Base-by-base conservation (phyloP, 1,139 yeast species). In the Arxiozyma telluris region DNA sequence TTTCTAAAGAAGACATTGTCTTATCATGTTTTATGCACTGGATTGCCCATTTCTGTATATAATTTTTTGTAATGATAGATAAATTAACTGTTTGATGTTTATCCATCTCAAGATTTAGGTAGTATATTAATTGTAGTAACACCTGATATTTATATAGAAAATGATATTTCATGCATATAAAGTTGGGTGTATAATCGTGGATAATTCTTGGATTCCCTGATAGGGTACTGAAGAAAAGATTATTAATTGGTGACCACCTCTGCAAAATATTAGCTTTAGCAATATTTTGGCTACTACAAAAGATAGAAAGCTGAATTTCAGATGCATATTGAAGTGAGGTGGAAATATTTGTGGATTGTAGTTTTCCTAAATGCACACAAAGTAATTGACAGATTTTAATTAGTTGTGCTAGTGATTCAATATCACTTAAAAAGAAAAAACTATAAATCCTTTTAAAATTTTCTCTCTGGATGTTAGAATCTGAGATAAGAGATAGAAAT, bases 1-100 rank as follows among this genome's bases (percentile, higher is more conserved):
- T 41, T 56, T 78, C 81, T 56, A 72, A 61, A 2, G 55, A 27
- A 0, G 72, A 61, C 3, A 57, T 54, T 43, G 53, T 58, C 41
- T 54, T 59, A 1, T 47, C 59, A 12, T 6, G 47, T 7, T 20
- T 17, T 4, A 38, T 17, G 1, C 18, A 39, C 22, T 55, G 60
- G 7, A 55, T 53, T 5, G 66, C 43, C 73, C 75, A 71, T 48
- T 65, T 64, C 11, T 56, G 59, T 7, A 62, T 54, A 54, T 68
- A 71, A 18, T 60, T 55, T 15, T 59, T 59, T 1, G 66, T 51
- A 39, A 71, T 65, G 20, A 38, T 27, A 12, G 30, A n/a, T 22
- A 46, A 46, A 38, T 46, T 46, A 21, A 46, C 39, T 15, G 49
- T 46, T 38, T 46, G 49, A 38, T 46, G 49, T 8, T 66, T 57